Base-by-base conservation (phyloP, 2,329 filamentous ascomycete species). In the Pseudocercospora macadamiae region DNA sequence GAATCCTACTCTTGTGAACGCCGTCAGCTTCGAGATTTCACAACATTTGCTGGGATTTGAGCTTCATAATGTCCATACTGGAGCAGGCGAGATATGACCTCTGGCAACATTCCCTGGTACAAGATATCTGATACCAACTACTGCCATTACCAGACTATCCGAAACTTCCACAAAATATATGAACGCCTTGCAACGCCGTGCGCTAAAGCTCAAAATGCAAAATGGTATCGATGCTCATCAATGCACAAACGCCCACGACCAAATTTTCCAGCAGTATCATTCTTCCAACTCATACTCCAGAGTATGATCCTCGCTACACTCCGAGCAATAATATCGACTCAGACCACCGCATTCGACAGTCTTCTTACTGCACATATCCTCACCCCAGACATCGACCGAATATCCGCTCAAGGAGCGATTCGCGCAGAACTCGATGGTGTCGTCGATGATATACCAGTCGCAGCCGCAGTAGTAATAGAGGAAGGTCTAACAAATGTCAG, bases 401-500 rank as follows among this genome's bases (percentile, higher is more conserved):
- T 80, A 79, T 58, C 77, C 74, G 16, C 73, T 76, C 19, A 80
- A 73, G 5, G 77, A 75, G 16, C 78, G 75, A 54, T 75, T 76
- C 8, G 68, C 70, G 70, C 78, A 80, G 61, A 77, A 72, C 65
- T 80, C 78, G 59, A 80, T 74, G 54, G 68, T 74, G 70, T 79
- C 75, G 60, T 73, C 69, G 72, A 76, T 76, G 69, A 80, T 79
- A 69, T 78, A 80, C 70, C 78, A 78, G 65, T 77, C 77, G 69
- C 78, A 77, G 69, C 77, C 77, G 70, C 78, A 80, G 69, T 75
- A 76, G 68, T 80, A 80, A 73, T 75, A 71, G 19, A 73, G 74
- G 66, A 79, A 80, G 9, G 77, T 78, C n/a, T n/a, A n/a, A n/a
- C n/a, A n/a, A n/a, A 68, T 79, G 80, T 34, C 69, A 72, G 66